phyloP scores from a whole-genome alignment of 768 basidiomycete genomes.

The Psilocybe azurescens region DNA sequence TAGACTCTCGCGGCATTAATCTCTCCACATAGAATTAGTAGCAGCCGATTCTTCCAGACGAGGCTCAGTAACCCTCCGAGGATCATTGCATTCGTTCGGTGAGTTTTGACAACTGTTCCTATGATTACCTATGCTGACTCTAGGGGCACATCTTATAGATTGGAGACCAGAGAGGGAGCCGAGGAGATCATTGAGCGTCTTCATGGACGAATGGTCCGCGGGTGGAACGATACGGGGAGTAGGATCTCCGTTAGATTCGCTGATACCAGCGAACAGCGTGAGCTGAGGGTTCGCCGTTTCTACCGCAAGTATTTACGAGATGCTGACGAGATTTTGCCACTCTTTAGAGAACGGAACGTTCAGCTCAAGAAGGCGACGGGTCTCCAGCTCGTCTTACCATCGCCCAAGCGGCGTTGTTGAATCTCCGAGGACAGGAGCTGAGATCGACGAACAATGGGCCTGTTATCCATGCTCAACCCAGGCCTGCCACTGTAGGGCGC shows the following conservation, averaged over 20 bases:
- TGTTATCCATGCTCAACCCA: slow-evolving; percentile 25
- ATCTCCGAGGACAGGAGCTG: slow-evolving; percentile 71
- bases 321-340: neutral
- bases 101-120: slow-evolving; percentile 23
- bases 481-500: slow-evolving; percentile 11
- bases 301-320: neutral
- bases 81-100: slow-evolving; percentile 86
- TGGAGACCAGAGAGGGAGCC: slow-evolving; percentile 76
- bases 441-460: slow-evolving; percentile 25
- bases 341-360: slow-evolving; percentile 66
- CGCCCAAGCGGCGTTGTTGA: slow-evolving; percentile 78
- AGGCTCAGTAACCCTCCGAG: slow-evolving; percentile 76
- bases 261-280: slow-evolving; percentile 78
- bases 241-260: slow-evolving; percentile 83
- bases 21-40: slow-evolving; percentile 71
- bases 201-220: slow-evolving; percentile 81
- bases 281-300: slow-evolving; percentile 62
- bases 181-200: slow-evolving; percentile 80
- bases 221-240: slow-evolving; percentile 78
- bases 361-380: slow-evolving; percentile 62
- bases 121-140: slow-evolving; percentile 8
- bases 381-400: slow-evolving; percentile 74
- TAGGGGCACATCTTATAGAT: slow-evolving; percentile 39
- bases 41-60: slow-evolving; percentile 82
- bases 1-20: slow-evolving; percentile 71